Evolutionary conservation across 805 yeast genomes (phyloP).

Genomic region (Myxozyma monticola): DNA sequence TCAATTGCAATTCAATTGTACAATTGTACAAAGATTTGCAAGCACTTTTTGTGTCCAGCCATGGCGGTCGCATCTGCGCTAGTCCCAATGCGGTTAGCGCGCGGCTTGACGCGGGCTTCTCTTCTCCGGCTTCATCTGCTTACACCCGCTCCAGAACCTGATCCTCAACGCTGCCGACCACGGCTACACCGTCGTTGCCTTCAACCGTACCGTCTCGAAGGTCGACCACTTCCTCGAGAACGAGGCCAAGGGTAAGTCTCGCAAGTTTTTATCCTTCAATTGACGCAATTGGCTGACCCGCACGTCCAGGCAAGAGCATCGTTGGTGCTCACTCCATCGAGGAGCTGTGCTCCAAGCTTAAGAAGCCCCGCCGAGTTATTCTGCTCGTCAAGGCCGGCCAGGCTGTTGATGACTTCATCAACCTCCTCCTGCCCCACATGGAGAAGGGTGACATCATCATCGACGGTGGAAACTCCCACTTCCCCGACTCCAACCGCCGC

Average conservation of each 20-base stretch:
- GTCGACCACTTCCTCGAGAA: conserved; percentile 90
- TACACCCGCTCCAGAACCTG: conserved; percentile 57
- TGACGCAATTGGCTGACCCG: not conserved
- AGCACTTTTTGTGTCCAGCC: no score
- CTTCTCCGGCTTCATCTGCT: conserved; percentile 6
- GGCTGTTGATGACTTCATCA: conserved; percentile 90
- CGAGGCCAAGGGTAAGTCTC: conserved; percentile 83
- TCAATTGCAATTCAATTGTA: no score
- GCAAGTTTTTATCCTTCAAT: not conserved
- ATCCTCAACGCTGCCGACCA: conserved; percentile 98
- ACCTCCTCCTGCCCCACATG: conserved; percentile 82
- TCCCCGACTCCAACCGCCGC: conserved; percentile 98
- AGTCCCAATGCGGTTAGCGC: conserved; percentile 9
- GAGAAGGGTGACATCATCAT: conserved; percentile 97
- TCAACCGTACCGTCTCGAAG: conserved; percentile 95
- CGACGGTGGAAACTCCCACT: conserved; percentile 99
- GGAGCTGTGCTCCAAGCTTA: conserved; percentile 83
- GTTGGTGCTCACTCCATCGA: conserved; percentile 91
- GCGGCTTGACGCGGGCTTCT: conserved; percentile 1
- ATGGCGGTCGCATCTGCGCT: conserved; percentile 2
- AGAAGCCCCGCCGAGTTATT: conserved; percentile 96
- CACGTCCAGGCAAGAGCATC: conserved; percentile 60
- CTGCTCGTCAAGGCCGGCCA: conserved; percentile 94
- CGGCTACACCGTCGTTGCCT: conserved; percentile 93
- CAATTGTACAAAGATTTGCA: no score